Conservation (phyloP, 2,329 filamentous ascomycete species). For the Cladosporium phlei region DNA sequence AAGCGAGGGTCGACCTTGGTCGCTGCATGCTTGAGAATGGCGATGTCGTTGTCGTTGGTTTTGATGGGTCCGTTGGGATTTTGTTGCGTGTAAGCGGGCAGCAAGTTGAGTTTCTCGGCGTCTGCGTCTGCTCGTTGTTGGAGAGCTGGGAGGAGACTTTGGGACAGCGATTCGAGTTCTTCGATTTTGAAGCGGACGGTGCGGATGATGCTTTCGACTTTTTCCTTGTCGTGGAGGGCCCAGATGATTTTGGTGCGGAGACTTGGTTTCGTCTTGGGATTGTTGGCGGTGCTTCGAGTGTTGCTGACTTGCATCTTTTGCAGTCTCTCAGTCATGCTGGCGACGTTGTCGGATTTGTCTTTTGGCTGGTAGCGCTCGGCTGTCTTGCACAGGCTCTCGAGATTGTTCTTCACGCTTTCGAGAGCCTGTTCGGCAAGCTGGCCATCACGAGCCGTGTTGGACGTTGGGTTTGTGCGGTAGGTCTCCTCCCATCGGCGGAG, state of each 20-base stretch:
- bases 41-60: background rate
- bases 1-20: background rate
- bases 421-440: conserved; percentile 4
- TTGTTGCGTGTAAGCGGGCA: background rate
- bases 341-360: background rate
- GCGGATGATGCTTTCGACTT: background rate
- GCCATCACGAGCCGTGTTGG: background rate
- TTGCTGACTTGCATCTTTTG: background rate
- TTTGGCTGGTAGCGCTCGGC: background rate
- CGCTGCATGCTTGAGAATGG: background rate
- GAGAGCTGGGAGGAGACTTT: background rate
- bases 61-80: no score
- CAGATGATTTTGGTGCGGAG: conserved; percentile 7
- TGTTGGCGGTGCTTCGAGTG: background rate
- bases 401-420: conserved; percentile 7
- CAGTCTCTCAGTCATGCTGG: background rate
- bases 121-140: background rate
- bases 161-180: background rate
- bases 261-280: background rate
- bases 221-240: conserved; percentile 16
- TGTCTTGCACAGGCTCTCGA: conserved; percentile 4
- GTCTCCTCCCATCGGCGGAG: conserved; percentile 16
- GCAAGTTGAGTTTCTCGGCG: background rate
- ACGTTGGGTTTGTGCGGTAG: background rate
- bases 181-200: background rate